Evolutionary conservation across 2,329 filamentous ascomycete species (phyloP), one percentile per base, ranked within the genome.

Genomic region (Pseudogymnoascus sp.): DNA sequence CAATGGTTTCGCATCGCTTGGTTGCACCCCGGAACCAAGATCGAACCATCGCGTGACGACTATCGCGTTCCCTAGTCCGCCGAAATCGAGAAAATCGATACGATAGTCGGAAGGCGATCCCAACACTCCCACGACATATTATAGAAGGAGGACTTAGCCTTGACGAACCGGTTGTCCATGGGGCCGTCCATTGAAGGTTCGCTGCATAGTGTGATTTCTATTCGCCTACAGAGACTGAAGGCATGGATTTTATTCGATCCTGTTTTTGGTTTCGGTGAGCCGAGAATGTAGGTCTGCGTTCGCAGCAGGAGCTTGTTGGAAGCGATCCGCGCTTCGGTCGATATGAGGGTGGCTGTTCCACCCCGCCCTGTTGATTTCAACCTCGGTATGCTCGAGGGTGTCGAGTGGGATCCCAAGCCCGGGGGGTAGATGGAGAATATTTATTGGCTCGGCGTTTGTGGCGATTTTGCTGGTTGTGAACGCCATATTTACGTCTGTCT

Each of bases 261-360:
- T 41, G 16, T 19, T 11, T 6, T n/a, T 41, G 10, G 38, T 19
- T 41, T 66, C 29, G 21, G 58, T 19, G 64, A 61, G 45, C 65
- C 45, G 29, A 68, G 38, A 37, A 65, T 37, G 65, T 66, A 68
- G 38, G 33, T 58, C 61, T 68, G 66, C 43, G 67, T 67, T 26
- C 65, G 64, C 59, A 68, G 59, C 31, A 66, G 49, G 62, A 67
- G 16, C 59, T 66, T 65, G 58, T 66, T 63, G 37, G 61, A 64
- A 52, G 63, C 55, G 62, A 67, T 64, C 33, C 63, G 61, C 41
- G 65, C 64, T 43, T 66, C 61, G 33, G 66, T 62, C 60, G 65
- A 67, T 39, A 66, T 33, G 38, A 67, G 63, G 38, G 61, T 63
- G 37, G 35, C 62, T 43, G 59, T 63, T 37, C 38, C 38, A 41